Conservation (phyloP, 1,284 basidiomycete species). For the Erythrobasidium hasegawianum region DNA sequence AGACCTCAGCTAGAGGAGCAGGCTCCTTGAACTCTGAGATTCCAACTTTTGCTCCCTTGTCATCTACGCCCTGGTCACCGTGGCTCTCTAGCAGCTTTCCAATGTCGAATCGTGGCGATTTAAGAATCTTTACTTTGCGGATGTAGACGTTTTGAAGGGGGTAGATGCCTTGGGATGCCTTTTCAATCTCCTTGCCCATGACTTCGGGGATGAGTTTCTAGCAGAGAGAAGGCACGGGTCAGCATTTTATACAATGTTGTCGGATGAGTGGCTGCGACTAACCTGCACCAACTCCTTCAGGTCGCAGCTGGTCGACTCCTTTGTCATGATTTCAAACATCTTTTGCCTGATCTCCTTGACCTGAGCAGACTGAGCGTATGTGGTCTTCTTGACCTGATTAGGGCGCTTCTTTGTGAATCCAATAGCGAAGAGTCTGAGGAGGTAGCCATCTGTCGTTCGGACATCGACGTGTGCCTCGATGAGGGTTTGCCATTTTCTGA, state of each 20-base stretch:
- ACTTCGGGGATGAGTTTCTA: slow-evolving; percentile 98
- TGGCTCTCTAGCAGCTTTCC: slow-evolving; percentile 93
- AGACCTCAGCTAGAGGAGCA: slow-evolving; percentile 33
- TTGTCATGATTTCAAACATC: slow-evolving; percentile 99
- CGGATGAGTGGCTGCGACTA: not conserved
- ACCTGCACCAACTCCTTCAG: slow-evolving; percentile 70
- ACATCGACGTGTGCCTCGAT: slow-evolving; percentile 99
- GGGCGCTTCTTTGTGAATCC: slow-evolving; percentile 97
- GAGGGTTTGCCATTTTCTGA: slow-evolving; percentile 99
- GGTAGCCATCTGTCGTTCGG: slow-evolving; percentile 99
- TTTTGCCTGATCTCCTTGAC: slow-evolving; percentile 97
- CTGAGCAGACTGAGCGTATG: slow-evolving; percentile 93
- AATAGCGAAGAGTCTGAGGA: slow-evolving; percentile 97
- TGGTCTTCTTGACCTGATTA: slow-evolving; percentile 97
- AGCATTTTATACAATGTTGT: slow-evolving; percentile 57
- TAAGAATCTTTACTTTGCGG: slow-evolving; percentile 83
- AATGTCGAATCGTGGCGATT: slow-evolving; percentile 93
- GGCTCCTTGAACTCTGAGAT: slow-evolving; percentile 38
- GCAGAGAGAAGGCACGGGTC: slow-evolving; percentile 44
- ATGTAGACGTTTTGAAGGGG: slow-evolving; percentile 98
- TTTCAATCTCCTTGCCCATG: slow-evolving; percentile 99
- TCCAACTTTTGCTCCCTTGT: slow-evolving; percentile 43
- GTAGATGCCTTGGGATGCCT: slow-evolving; percentile 92
- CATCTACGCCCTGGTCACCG: slow-evolving; percentile 64
- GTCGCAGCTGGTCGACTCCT: slow-evolving; percentile 92